Percentiles rank a stretch among this genome's conserved stretches.
Evolutionary conservation across 2,329 filamentous ascomycete species (phyloP).

Genomic region (Neophaeococcomyces mojaviensis): DNA sequence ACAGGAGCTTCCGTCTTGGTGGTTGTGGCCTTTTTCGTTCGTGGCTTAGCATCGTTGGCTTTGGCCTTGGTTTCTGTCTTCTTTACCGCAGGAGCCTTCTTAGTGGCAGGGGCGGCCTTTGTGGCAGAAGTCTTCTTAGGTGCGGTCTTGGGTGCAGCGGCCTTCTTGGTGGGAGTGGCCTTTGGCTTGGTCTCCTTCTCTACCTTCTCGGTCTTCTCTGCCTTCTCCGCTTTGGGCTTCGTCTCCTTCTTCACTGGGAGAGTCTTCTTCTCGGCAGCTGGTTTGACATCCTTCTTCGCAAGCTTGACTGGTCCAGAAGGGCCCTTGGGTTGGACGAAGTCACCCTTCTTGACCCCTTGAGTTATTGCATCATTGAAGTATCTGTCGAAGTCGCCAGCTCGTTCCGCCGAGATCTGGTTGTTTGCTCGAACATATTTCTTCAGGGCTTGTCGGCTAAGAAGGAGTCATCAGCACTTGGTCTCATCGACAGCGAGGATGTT

Average conservation of each 20-base stretch:
- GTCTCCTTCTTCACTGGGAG: constrained; percentile 25
- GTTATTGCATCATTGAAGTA: constrained; percentile 83
- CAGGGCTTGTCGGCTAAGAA: constrained; percentile 57
- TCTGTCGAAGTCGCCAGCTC: constrained; percentile 54
- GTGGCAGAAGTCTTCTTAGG: constrained; percentile 38
- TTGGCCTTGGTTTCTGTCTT: constrained; percentile 44
- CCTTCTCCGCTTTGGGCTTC: constrained; percentile 21
- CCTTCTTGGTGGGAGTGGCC: constrained; percentile 31
- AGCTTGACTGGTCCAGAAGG: constrained; percentile 89
- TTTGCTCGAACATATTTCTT: constrained; percentile 69
- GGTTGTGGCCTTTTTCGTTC: constrained; percentile 25
- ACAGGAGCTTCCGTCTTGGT: constrained; percentile 25
- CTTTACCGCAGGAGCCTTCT: constrained; percentile 35
- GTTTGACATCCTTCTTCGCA: constrained; percentile 63
- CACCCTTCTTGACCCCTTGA: constrained; percentile 74
- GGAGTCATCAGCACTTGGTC: constrained; percentile 16
- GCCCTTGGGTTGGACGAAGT: constrained; percentile 86
- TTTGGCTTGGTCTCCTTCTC: constrained; percentile 24
- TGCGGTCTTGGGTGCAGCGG: constrained; percentile 37
- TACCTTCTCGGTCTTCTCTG: constrained; percentile 13
- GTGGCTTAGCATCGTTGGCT: constrained; percentile 41
- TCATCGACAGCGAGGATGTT: neutral
- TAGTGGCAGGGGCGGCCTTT: constrained; percentile 33
- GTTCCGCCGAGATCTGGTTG: constrained; percentile 58
- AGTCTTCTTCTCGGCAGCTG: constrained; percentile 35